phyloP scores from a whole-genome alignment of 768 basidiomycete genomes.

The Russula vinacea region DNA sequence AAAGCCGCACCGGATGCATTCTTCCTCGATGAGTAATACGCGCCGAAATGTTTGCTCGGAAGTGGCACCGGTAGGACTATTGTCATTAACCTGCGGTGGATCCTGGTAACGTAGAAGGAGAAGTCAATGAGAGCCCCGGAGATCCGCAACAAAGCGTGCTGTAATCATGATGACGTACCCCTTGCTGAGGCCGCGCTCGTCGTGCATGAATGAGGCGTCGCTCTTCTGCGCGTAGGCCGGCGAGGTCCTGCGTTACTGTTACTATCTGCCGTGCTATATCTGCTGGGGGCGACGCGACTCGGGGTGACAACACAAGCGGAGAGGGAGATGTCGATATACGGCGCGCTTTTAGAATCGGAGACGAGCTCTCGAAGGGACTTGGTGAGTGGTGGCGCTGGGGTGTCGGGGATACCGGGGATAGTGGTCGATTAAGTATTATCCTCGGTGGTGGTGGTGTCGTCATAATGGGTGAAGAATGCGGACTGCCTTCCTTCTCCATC shows the following conservation, averaged over 20 bases:
- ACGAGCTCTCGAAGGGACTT: neutral
- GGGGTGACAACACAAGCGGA: neutral
- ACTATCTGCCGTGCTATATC: slow-evolving; percentile 22
- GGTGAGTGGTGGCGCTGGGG: slow-evolving; percentile 9
- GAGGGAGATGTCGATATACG: slow-evolving; percentile 4
- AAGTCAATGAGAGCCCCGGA: neutral
- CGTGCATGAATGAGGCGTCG: slow-evolving; percentile 10
- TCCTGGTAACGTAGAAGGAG: neutral
- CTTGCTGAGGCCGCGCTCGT: neutral
- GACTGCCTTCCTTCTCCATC: neutral
- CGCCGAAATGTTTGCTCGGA: slow-evolving; percentile 9
- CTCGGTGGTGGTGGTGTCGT: neutral
- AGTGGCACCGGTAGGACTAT: neutral
- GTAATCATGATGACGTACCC: slow-evolving; percentile 7
- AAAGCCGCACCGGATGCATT: slow-evolving; percentile 27
- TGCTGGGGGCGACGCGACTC: neutral
- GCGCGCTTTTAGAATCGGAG: neutral
- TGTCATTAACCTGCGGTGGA: neutral
- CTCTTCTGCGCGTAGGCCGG: slow-evolving; percentile 13
- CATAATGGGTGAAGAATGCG: neutral
- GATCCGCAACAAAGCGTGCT: neutral
- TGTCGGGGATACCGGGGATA: slow-evolving; percentile 11
- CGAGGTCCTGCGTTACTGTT: slow-evolving; percentile 14
- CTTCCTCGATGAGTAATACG: slow-evolving; percentile 28
- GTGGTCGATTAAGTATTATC: neutral